Percentiles rank a stretch among this genome's conserved stretches.
phyloP scores from a whole-genome alignment of 2,329 filamentous ascomycete species.

The Colletotrichum horii region DNA sequence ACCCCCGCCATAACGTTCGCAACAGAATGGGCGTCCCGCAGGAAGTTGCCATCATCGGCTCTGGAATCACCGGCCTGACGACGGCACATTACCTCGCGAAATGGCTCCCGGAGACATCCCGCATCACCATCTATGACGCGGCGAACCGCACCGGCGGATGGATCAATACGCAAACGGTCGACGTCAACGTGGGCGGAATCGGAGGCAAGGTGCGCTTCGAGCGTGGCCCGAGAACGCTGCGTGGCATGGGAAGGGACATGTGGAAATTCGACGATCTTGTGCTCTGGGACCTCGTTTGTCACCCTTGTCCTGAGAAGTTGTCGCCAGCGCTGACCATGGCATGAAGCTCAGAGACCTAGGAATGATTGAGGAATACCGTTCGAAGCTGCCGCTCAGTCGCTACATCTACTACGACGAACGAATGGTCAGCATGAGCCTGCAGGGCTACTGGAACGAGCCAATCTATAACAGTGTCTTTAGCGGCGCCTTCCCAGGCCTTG shows the following conservation, averaged over 20 bases:
- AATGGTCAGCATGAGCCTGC: slow-evolving; percentile 27
- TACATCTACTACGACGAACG: slow-evolving; percentile 91
- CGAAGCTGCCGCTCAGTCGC: slow-evolving; percentile 44
- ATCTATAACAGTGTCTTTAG: slow-evolving; percentile 39
- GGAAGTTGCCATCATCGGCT: slow-evolving; percentile 74
- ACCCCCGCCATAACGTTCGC: neutral
- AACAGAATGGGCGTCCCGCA: slow-evolving; percentile 23
- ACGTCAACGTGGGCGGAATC: slow-evolving; percentile 61
- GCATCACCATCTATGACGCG: slow-evolving; percentile 84
- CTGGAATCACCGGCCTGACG: slow-evolving; percentile 82
- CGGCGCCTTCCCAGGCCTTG: slow-evolving; percentile 30
- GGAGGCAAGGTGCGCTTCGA: slow-evolving; percentile 74
- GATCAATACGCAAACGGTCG: slow-evolving; percentile 71
- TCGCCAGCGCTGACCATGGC: neutral
- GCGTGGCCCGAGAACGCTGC: slow-evolving; percentile 79
- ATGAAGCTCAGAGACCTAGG: slow-evolving; percentile 2
- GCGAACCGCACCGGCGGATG: slow-evolving; percentile 78
- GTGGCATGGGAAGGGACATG: slow-evolving; percentile 49
- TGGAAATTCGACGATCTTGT: slow-evolving; percentile 65
- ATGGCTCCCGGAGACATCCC: slow-evolving; percentile 65
- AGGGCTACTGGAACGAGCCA: slow-evolving; percentile 27
- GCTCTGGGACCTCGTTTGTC: slow-evolving; percentile 72
- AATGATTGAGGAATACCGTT: neutral
- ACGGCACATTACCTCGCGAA: slow-evolving; percentile 78
- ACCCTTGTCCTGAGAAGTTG: slow-evolving; percentile 5